These are phyloP conservation scores for Pseudopithomyces chartarum DNA, from an alignment of 2,329 filamentous ascomycete species.

Conservation along the genomic window DNA sequence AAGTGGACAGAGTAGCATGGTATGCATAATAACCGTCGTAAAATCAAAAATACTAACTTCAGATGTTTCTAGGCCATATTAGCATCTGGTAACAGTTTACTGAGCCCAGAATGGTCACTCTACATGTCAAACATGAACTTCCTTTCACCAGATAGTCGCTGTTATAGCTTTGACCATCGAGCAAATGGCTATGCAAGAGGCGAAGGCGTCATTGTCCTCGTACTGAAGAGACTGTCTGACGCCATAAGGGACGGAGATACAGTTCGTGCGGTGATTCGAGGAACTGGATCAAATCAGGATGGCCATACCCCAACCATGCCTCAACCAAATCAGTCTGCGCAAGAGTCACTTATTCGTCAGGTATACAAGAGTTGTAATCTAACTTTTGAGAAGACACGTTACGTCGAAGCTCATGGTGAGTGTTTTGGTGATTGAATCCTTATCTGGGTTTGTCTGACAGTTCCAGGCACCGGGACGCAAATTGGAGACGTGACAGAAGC, in stretches of 20 bases:
- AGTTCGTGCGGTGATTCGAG: conserved; percentile 29
- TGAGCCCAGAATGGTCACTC: conserved; percentile 1
- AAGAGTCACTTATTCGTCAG: conserved; percentile 26
- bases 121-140: conserved; percentile 9
- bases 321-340: conserved; percentile 50
- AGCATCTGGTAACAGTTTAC: conserved; percentile 3
- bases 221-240: conserved; percentile 27
- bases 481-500: conserved; percentile 48
- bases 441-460: neutral
- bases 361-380: conserved; percentile 44
- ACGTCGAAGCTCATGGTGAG: conserved; percentile 52
- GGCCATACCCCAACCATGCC: conserved; percentile 13
- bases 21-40: neutral
- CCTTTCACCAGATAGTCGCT: conserved; percentile 22
- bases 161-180: conserved; percentile 1
- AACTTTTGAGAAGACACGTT: conserved; percentile 21
- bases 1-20: neutral
- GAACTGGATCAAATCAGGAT: conserved; percentile 21
- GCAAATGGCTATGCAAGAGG: conserved; percentile 30
- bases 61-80: conserved; percentile 1
- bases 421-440: neutral
- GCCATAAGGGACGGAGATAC: conserved; percentile 29
- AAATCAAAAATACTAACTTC: neutral
- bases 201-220: conserved; percentile 28
- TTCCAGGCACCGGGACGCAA: conserved; percentile 51